Conservation (phyloP, 768 basidiomycete species). For the Collybia sordida region DNA sequence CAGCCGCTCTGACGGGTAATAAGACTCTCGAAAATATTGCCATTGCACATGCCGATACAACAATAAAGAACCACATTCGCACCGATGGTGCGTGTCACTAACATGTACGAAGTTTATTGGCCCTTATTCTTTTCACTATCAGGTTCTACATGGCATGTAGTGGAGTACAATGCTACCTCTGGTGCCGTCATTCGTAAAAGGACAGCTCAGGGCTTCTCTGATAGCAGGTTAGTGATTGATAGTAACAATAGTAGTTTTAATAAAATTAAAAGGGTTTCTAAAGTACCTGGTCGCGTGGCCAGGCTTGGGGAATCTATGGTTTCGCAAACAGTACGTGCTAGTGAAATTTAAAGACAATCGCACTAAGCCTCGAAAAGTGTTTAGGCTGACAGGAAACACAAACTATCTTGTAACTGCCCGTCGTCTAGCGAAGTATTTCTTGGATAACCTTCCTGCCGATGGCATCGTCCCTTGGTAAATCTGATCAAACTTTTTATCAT, state of each 20-base stretch:
- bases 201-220: conserved; percentile 63
- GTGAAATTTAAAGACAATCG: not conserved
- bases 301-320: conserved; percentile 72
- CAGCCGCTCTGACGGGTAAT: conserved; percentile 59
- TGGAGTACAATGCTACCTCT: conserved; percentile 67
- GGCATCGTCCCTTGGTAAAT: conserved; percentile 69
- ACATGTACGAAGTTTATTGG: no score
- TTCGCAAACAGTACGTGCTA: conserved; percentile 60
- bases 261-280: not conserved
- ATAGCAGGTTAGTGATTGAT: conserved; percentile 32
- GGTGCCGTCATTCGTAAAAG: conserved; percentile 55
- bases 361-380: conserved; percentile 42
- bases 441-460: conserved; percentile 55
- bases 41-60: conserved; percentile 62
- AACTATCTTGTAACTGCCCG: conserved; percentile 62
- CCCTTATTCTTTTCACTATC: not conserved
- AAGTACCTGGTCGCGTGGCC: conserved; percentile 76
- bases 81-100: conserved; percentile 45
- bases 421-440: conserved; percentile 57
- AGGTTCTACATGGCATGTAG: conserved; percentile 60
- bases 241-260: not conserved
- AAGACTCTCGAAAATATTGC: conserved; percentile 59
- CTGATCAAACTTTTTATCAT: not conserved
- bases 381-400: conserved; percentile 45
- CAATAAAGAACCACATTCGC: conserved; percentile 66